A percentile compares a stretch with the other conserved stretches of the same genome.
phyloP scores from a whole-genome alignment of 2,329 filamentous ascomycete genomes.

The Botrytis squamosa region DNA sequence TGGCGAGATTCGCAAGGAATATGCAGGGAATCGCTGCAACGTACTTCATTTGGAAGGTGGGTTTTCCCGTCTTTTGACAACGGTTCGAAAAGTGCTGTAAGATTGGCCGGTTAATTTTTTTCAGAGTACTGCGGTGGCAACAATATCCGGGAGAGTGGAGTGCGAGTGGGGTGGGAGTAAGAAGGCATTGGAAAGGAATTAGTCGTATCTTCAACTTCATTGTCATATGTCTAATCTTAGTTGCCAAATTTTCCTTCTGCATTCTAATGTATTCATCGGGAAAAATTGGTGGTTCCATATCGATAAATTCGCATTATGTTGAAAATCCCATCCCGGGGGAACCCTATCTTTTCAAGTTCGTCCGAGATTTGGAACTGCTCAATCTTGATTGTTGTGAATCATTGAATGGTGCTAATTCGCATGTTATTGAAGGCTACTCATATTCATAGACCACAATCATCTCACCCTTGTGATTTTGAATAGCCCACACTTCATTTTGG shows the following conservation, averaged over 20 bases:
- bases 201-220: neutral
- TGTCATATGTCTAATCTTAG: neutral
- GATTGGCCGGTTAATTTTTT: neutral
- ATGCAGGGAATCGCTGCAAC: neutral
- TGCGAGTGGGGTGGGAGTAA: neutral
- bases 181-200: neutral
- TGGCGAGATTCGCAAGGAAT: neutral
- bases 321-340: neutral
- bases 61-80: neutral
- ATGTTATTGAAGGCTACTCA: neutral
- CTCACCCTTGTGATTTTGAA: neutral
- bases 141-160: neutral
- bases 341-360: neutral
- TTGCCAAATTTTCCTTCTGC: neutral
- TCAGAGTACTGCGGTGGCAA: neutral
- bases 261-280: neutral
- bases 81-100: neutral
- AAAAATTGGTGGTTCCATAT: neutral
- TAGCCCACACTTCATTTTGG: neutral
- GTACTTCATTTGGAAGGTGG: conserved; percentile 2
- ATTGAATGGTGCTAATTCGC: neutral
- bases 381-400: neutral
- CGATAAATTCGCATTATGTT: neutral
- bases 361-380: neutral
- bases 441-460: neutral